These are phyloP conservation scores for Monosporascus sp. DNA, from an alignment of 2,329 filamentous ascomycete species.

Conservation along the genomic window DNA sequence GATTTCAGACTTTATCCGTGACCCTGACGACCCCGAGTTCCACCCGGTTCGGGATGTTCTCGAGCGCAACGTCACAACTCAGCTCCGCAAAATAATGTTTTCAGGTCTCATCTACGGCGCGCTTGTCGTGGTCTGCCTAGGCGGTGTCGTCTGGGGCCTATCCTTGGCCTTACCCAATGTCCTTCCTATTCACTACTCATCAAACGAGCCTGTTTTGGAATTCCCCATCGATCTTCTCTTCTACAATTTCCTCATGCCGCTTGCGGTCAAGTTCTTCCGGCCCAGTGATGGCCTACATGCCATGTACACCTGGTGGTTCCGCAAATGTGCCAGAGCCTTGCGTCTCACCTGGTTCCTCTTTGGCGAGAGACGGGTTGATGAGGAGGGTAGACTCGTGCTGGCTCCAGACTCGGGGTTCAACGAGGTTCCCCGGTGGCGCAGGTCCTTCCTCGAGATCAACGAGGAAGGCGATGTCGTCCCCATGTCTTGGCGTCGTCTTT, in stretches of 20 bases:
- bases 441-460: conserved; percentile 42
- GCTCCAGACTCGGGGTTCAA: conserved; percentile 25
- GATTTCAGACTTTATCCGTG: conserved; percentile 79
- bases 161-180: conserved; percentile 62
- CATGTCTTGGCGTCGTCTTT: conserved; percentile 53
- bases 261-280: conserved; percentile 77
- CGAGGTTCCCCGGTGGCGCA: conserved; percentile 33
- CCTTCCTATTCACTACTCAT: conserved; percentile 88
- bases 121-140: conserved; percentile 85
- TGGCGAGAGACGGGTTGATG: conserved; percentile 71
- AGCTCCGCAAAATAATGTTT: conserved; percentile 92
- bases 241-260: conserved; percentile 93
- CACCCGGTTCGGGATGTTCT: conserved; percentile 95
- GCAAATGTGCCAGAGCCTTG: conserved; percentile 71
- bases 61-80: conserved; percentile 85
- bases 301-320: conserved; percentile 97
- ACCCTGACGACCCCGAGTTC: conserved; percentile 96
- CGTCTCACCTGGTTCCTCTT: conserved; percentile 92
- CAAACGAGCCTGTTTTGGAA: conserved; percentile 85
- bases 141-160: conserved; percentile 93
- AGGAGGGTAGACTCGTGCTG: conserved; percentile 66
- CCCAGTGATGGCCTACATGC: conserved; percentile 77
- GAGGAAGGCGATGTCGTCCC: conserved; percentile 38
- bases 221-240: conserved; percentile 92
- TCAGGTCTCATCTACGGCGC: conserved; percentile 94